Base-by-base conservation (phyloP, 257 asterid genomes). In the Parsonsia alboflavescens region DNA sequence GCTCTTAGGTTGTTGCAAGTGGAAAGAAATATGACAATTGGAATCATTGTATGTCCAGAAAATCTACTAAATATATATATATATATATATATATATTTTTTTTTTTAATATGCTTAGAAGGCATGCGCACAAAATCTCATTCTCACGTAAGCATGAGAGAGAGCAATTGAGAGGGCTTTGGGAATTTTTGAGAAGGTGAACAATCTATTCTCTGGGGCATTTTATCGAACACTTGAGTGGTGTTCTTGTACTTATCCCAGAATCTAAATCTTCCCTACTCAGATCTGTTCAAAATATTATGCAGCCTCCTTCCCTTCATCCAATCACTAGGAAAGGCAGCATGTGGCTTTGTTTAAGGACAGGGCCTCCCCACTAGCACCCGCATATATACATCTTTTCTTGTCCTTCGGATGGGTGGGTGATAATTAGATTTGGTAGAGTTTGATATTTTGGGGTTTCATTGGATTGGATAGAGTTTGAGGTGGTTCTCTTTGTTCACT, bases 101-200 rank as follows among this genome's bases (percentile, higher is more conserved):
- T 33, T 33, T 33, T 33, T 33, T 33, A 33, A 77, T 74, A 78
- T 82, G 87, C 82, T 83, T 76, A 61, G 54, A 72, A 67, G 77
- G 88, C 89, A 85, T 75, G 93, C 89, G 88, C 76, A 85, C 80
- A 41, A 78, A 70, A 78, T 71, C 84, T 83, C 82, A 61, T 39
- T 77, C 84, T 79, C 78, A 75, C 81, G 82, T 75, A 85, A 82
- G 83, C 86, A 75, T 83, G 75, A 83, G 67, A 83, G 67, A 13
- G 9, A 3, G 9, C 46, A 63, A 30, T 36, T 26, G 13, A 11
- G 42, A 61, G 6, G n/a, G n/a, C n/a, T n/a, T n/a, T n/a, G n/a
- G n/a, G n/a, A n/a, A 15, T 15, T 50, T 63, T 61, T 63, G 48
- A 63, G 24, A 33, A 17, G 48, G 17, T 30, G 13, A 63, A 2